phyloP scores from a whole-genome alignment of 2,329 filamentous ascomycete species.

The Alternaria hordeiaustralica region DNA sequence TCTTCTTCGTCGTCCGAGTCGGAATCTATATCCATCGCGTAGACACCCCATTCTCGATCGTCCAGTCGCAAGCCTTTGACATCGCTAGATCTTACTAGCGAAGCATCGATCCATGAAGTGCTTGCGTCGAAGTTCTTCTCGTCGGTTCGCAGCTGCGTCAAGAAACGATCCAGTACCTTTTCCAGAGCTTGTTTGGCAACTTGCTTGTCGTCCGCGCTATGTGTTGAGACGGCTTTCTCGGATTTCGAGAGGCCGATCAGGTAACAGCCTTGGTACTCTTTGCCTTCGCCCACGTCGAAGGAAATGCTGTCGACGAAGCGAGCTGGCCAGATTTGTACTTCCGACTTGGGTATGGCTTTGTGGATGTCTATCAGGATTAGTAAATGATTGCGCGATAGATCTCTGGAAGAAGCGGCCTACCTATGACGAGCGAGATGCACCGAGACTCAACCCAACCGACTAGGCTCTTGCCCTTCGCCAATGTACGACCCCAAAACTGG shows the following conservation, averaged over 20 bases:
- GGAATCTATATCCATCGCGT: slow-evolving; percentile 52
- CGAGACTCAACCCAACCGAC: slow-evolving; percentile 70
- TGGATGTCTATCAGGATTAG: slow-evolving; percentile 59
- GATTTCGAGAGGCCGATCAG: slow-evolving; percentile 61
- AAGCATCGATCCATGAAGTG: slow-evolving; percentile 45
- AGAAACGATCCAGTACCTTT: slow-evolving; percentile 43
- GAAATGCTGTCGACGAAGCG: slow-evolving; percentile 55
- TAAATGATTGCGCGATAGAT: neutral
- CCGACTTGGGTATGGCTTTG: slow-evolving; percentile 58
- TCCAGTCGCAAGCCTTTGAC: slow-evolving; percentile 55
- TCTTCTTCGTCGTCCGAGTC: slow-evolving; percentile 46
- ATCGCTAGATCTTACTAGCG: slow-evolving; percentile 44
- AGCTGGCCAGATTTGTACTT: slow-evolving; percentile 68
- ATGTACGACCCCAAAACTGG: slow-evolving; percentile 69
- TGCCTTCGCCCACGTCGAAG: slow-evolving; percentile 19
- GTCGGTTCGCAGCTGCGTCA: slow-evolving; percentile 42
- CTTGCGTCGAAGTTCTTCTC: slow-evolving; percentile 46
- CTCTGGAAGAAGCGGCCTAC: slow-evolving; percentile 48
- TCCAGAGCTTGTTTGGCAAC: slow-evolving; percentile 54
- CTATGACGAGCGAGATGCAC: slow-evolving; percentile 64
- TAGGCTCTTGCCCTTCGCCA: slow-evolving; percentile 61
- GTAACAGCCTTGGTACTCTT: slow-evolving; percentile 67
- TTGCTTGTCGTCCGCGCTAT: slow-evolving; percentile 49
- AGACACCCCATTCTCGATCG: slow-evolving; percentile 58
- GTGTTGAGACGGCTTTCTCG: neutral